A percentile compares a stretch with the other conserved stretches of the same genome.
Evolutionary conservation across 495 filamentous ascomycete genomes (phyloP).

Genomic region (Penicillium desertorum): DNA sequence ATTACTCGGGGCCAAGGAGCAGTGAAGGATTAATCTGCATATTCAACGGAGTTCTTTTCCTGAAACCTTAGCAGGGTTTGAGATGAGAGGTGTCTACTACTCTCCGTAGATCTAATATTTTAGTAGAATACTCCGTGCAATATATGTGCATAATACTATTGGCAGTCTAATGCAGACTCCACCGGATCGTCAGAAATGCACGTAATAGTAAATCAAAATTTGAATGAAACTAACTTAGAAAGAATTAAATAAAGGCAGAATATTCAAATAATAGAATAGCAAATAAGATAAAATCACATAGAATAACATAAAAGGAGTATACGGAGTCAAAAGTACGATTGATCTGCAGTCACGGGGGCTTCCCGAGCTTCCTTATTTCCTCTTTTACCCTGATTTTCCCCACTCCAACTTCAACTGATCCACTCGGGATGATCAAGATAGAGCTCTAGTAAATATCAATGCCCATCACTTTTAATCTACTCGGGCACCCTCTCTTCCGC

Average conservation of each 20-base stretch:
- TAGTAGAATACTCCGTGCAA: too few species aligned
- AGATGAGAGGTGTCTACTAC: background rate
- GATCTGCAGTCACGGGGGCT: constrained; percentile 1
- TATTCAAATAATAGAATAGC: background rate
- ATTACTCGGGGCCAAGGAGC: background rate
- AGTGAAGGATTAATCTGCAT: background rate
- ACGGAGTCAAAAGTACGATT: background rate
- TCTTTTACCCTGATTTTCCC: background rate
- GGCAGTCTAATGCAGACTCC: background rate
- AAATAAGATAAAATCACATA: too few species aligned
- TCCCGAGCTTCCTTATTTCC: background rate
- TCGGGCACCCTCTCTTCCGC: background rate
- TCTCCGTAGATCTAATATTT: too few species aligned
- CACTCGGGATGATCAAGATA: background rate
- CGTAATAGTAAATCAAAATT: background rate
- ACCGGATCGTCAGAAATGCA: background rate
- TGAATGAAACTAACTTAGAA: too few species aligned
- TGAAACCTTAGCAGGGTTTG: background rate
- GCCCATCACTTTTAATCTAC: background rate
- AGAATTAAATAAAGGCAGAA: background rate
- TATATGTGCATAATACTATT: background rate
- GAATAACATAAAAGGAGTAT: background rate
- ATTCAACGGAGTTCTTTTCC: background rate
- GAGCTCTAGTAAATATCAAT: background rate
- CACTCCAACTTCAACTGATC: background rate